Conservation (phyloP, 176 grass and related monocot genomes). For the Hordeum vulgare region MorexV3_pseudomolecules_assembly NC_058522.1:452790189-452790688, state of each 20-base stretch:
- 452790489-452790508: neutral
- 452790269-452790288: neutral
- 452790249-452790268: no score
- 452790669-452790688: slow-evolving; percentile 1
- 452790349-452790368: neutral
- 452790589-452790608: slow-evolving; percentile 1
- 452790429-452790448: neutral
- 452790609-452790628: neutral
- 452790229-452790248: neutral
- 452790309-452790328: no score
- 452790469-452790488: neutral
- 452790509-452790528: no score
- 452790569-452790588: neutral
- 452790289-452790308: neutral
- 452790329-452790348: neutral
- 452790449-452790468: neutral
- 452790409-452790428: neutral
- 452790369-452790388: neutral
- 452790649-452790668: neutral
- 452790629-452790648: neutral
- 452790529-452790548: no score
- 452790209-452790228: neutral
- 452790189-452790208: slow-evolving; percentile 21
- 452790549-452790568: neutral
- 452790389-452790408: neutral